Evolutionary conservation across 2,329 filamentous ascomycete genomes (phyloP).

Genomic region (Phaeosphaeria sp.): DNA sequence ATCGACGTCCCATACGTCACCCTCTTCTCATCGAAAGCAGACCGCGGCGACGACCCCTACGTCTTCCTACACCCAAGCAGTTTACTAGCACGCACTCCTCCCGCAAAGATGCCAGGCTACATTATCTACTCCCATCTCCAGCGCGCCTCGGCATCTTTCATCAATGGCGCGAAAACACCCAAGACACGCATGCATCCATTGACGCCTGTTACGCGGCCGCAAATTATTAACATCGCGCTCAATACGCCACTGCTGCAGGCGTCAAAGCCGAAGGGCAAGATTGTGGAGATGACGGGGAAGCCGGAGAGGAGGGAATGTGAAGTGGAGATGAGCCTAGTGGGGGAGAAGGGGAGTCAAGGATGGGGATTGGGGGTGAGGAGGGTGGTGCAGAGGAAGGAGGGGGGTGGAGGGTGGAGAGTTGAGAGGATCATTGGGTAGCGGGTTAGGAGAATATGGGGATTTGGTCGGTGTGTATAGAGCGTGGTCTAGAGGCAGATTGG

Average conservation of each 20-base stretch:
- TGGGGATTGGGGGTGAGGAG: slow-evolving; percentile 89
- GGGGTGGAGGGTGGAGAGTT: slow-evolving; percentile 73
- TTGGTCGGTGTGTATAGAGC: background rate
- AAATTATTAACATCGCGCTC: slow-evolving; percentile 79
- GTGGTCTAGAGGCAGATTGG: background rate
- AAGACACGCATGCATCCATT: slow-evolving; percentile 88
- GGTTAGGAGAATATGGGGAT: no score
- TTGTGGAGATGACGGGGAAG: slow-evolving; percentile 54
- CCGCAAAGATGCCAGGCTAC: slow-evolving; percentile 73
- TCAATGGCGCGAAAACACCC: slow-evolving; percentile 47
- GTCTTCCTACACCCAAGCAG: slow-evolving; percentile 91
- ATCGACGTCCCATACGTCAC: slow-evolving; percentile 93
- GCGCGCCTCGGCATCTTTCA: slow-evolving; percentile 60
- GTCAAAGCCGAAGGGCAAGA: slow-evolving; percentile 90
- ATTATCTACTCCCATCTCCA: slow-evolving; percentile 89
- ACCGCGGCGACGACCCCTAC: slow-evolving; percentile 56
- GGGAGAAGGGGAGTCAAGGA: slow-evolving; percentile 71
- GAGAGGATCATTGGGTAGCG: slow-evolving; percentile 57
- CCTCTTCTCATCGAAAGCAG: slow-evolving; percentile 70
- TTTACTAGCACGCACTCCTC: slow-evolving; percentile 68
- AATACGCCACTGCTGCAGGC: slow-evolving; percentile 84
- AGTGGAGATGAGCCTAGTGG: slow-evolving; percentile 78
- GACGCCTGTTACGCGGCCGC: slow-evolving; percentile 76
- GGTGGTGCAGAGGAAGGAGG: slow-evolving; percentile 78
- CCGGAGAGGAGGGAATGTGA: slow-evolving; percentile 73